A percentile compares a stretch with the other conserved stretches of the same genome.
These are phyloP conservation scores for Bipolaris victoriae DNA, from an alignment of 2,329 filamentous ascomycete species.

Conservation along the genomic window DNA sequence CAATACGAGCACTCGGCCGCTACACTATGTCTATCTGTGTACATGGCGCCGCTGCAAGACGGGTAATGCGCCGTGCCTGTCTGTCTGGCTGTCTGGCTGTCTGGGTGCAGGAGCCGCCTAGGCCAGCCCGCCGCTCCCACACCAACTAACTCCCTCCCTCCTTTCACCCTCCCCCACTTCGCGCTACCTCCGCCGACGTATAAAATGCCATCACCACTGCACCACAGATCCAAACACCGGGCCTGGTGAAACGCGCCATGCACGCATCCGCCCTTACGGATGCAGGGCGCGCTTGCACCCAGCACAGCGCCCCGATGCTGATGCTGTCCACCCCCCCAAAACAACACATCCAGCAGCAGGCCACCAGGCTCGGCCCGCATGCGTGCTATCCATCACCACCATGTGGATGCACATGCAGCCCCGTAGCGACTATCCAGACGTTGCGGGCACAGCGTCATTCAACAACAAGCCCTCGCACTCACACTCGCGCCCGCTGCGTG, in stretches of 20 bases:
- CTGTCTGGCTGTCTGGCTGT: too few species aligned
- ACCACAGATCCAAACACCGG: constrained; percentile 12
- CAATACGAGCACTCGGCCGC: background rate
- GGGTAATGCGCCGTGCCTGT: background rate
- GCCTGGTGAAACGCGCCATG: constrained; percentile 33
- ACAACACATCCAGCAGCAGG: constrained; percentile 24
- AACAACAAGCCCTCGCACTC: constrained; percentile 8
- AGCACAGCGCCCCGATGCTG: constrained; percentile 9
- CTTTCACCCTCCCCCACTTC: constrained; percentile 10
- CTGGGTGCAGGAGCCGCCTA: background rate
- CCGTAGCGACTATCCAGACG: constrained; percentile 14
- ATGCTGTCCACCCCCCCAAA: constrained; percentile 8
- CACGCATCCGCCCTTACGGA: constrained; percentile 18
- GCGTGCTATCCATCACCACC: background rate
- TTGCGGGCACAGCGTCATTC: constrained; percentile 27
- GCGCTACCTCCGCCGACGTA: constrained; percentile 24
- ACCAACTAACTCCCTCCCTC: background rate
- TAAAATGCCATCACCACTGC: constrained; percentile 25
- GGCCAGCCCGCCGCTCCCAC: constrained; percentile 1
- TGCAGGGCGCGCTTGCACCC: constrained; percentile 24
- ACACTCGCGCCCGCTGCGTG: background rate
- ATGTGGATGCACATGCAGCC: background rate
- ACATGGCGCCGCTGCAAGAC: background rate
- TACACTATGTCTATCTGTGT: too few species aligned
- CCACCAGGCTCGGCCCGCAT: constrained; percentile 22